Conservation (phyloP, 2,329 filamentous ascomycete species). For the Alternaria viburni region DNA sequence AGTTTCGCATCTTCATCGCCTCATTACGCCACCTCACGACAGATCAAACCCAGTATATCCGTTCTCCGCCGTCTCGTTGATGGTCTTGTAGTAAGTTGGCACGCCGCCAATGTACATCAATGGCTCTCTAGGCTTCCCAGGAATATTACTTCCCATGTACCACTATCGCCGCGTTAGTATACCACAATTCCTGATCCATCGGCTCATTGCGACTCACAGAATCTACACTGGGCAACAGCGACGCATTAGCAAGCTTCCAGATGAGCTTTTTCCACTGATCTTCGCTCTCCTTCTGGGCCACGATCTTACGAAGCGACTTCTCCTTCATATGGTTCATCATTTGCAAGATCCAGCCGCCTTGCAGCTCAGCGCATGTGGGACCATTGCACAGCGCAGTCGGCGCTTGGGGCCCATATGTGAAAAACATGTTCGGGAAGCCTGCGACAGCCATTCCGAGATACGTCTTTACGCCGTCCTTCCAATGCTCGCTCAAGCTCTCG, state of each 20-base stretch:
- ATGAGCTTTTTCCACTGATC: constrained; percentile 59
- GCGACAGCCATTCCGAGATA: constrained; percentile 50
- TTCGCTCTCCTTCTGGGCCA: constrained; percentile 56
- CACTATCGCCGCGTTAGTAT: constrained; percentile 38
- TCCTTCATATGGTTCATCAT: constrained; percentile 57
- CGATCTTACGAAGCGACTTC: constrained; percentile 58
- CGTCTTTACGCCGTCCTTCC: constrained; percentile 25
- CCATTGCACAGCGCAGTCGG: constrained; percentile 65
- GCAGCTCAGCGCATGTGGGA: constrained; percentile 60
- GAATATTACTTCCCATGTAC: constrained; percentile 64
- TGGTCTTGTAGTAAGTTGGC: constrained; percentile 26
- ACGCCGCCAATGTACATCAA: constrained; percentile 55
- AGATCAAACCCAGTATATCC: constrained; percentile 26
- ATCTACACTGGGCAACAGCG: constrained; percentile 57
- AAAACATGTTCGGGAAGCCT: constrained; percentile 50
- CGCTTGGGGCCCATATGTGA: constrained; percentile 61
- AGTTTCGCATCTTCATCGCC: too few relatives aligned
- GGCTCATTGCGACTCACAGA: not conserved
- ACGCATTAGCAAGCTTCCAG: constrained; percentile 54
- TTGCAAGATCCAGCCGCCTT: constrained; percentile 64
- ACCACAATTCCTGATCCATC: not conserved
- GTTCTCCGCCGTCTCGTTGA: constrained; percentile 19
- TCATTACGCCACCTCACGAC: too few relatives aligned
- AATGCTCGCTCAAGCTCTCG: constrained; percentile 20
- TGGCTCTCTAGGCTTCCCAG: constrained; percentile 61